Conservation (phyloP, 371 early-diverging fungal genomes). For the Apophysomyces sp. region DNA sequence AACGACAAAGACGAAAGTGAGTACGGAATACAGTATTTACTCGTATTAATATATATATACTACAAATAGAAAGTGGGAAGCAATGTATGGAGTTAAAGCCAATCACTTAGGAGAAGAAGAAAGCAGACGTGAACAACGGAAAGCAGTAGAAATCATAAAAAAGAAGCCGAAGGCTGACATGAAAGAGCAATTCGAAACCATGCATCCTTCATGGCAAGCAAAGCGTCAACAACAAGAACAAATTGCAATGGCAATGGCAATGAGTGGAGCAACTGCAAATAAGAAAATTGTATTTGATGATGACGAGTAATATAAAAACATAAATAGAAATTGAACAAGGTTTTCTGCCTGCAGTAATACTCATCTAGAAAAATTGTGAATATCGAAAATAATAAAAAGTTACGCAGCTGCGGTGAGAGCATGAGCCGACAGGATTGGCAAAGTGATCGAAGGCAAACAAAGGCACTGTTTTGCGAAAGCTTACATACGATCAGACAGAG, state of each 20-base stretch:
- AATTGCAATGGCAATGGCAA: slow-evolving; percentile 48
- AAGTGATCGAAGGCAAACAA: too few species aligned
- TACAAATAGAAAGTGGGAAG: slow-evolving; percentile 41
- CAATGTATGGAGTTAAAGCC: slow-evolving; percentile 39
- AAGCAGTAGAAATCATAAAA: background rate
- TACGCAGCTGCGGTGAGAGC: too few species aligned
- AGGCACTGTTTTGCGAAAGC: too few species aligned
- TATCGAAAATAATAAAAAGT: too few species aligned
- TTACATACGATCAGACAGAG: too few species aligned
- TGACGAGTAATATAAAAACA: background rate
- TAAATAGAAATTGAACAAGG: too few species aligned
- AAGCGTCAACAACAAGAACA: slow-evolving; percentile 46
- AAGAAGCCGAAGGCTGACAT: background rate
- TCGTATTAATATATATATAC: background rate
- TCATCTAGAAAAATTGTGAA: too few species aligned
- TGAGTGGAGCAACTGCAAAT: slow-evolving; percentile 31
- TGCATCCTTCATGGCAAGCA: slow-evolving; percentile 55
- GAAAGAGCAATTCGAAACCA: slow-evolving; percentile 1
- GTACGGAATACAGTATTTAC: background rate
- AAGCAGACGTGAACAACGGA: slow-evolving; percentile 17
- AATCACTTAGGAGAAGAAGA: slow-evolving; percentile 27
- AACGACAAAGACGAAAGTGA: slow-evolving; percentile 44
- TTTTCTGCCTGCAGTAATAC: too few species aligned
- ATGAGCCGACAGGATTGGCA: too few species aligned
- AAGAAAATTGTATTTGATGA: slow-evolving; percentile 48